Evolutionary conservation across 768 basidiomycete species (phyloP).

Genomic region (Crepidotus variabilis): DNA sequence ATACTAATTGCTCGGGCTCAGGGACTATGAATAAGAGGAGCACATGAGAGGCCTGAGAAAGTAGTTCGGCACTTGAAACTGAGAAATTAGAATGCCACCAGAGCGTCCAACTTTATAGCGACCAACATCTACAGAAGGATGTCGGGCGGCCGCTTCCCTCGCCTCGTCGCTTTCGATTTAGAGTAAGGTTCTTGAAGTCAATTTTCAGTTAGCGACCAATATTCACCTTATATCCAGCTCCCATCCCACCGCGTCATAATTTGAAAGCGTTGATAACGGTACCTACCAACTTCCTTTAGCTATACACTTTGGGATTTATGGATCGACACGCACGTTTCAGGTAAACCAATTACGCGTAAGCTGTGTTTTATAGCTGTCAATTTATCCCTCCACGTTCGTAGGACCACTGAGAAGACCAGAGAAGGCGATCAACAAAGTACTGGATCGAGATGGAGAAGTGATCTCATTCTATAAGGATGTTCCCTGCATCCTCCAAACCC

Average conservation of each 20-base stretch:
- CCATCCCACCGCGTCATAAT: neutral
- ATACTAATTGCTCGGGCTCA: neutral
- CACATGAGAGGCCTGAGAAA: neutral
- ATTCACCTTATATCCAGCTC: no score
- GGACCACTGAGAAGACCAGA: slow-evolving; percentile 51
- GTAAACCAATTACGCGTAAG: slow-evolving; percentile 21
- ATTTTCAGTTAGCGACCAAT: neutral
- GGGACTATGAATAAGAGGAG: neutral
- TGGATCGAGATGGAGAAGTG: slow-evolving; percentile 45
- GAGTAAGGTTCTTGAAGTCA: slow-evolving; percentile 44
- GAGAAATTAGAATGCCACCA: no score
- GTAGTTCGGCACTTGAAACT: neutral
- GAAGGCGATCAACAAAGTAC: slow-evolving; percentile 42
- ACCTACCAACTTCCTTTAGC: slow-evolving; percentile 29
- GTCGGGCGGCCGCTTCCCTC: slow-evolving; percentile 28
- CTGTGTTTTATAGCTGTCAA: neutral
- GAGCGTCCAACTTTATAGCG: neutral
- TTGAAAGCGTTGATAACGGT: no score
- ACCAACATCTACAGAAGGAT: neutral
- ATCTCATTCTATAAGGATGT: slow-evolving; percentile 79
- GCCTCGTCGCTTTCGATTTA: slow-evolving; percentile 76
- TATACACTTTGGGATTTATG: slow-evolving; percentile 87
- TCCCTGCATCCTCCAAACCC: slow-evolving; percentile 61
- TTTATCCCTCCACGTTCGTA: slow-evolving; percentile 12
- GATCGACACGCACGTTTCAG: slow-evolving; percentile 77